Base-by-base conservation (phyloP, 805 yeast species). In the Allodekkera sacchari region DNA sequence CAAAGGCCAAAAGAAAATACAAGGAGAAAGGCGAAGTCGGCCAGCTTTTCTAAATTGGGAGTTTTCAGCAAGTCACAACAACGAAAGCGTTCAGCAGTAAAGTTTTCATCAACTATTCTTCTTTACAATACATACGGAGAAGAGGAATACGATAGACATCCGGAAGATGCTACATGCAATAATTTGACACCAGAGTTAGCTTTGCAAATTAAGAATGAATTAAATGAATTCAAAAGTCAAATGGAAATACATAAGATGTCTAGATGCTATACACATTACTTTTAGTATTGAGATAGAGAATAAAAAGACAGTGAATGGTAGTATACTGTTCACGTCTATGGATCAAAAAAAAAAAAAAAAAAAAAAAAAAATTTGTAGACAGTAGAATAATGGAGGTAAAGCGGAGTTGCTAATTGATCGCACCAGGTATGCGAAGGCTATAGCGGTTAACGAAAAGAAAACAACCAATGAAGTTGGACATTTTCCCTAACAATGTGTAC, bases 81-180 rank as follows among this genome's bases (percentile, higher is more conserved):
- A n/a, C n/a, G n/a, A n/a, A n/a, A n/a, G n/a, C n/a, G n/a, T n/a
- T n/a, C n/a, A n/a, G 35, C 28, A 37, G 61, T 47, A 50, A 59
- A 73, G 30, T 89, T 89, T 57, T 81, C 94, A 5, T 77, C 94
- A 1, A 66, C 85, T 44, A 83, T 92, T 35, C 70, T 83, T 6
- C 68, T 92, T 26, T 89, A 77, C 55, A 94, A 85, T 38, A 89
- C 96, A 1, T 85, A 81, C 54, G 71, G 78, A 36, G 77, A 77
- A 22, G 77, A 71, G 13, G 96, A 83, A 42, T 89, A 89, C 55
- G 96, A 89, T 55, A 74, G 98, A 47, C 85, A 78, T 42, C 96
- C 96, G 0, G 96, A 87, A 40, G 65, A 77, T 18, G 94, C 95
- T 3, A 87, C 96, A 2, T 89, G 96, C 59, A 85, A 88, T 55